A percentile compares a stretch with the other conserved stretches of the same genome.
Evolutionary conservation across 352 stramenopile species (phyloP).

Genomic region (Phytophthora tubulina): DNA sequence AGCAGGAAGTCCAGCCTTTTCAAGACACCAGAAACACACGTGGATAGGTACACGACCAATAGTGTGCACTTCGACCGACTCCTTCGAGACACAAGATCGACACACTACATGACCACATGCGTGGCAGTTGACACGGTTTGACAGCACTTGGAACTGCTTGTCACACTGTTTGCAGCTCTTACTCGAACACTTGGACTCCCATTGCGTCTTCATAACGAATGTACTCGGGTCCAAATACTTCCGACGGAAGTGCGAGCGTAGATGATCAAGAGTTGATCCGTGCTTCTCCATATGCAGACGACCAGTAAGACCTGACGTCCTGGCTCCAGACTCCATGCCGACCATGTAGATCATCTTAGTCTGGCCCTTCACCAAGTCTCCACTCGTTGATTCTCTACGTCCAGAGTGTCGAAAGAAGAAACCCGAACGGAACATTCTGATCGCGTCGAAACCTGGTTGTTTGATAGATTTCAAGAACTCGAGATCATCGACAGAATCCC

Average conservation of each 20-base stretch:
- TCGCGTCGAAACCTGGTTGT: conserved; percentile 23
- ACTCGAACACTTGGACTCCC: conserved; percentile 34
- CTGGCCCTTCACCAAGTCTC: conserved; percentile 13
- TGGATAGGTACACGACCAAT: conserved; percentile 42
- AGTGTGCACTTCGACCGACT: conserved; percentile 41
- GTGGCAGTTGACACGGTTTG: conserved; percentile 51
- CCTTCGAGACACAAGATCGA: conserved; percentile 42
- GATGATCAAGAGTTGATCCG: conserved; percentile 40
- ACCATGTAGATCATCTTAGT: conserved; percentile 72
- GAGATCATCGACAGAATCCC: conserved; percentile 55
- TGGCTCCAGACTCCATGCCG: conserved; percentile 43
- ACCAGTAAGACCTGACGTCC: conserved; percentile 35
- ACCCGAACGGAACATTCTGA: conserved; percentile 57
- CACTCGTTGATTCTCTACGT: conserved; percentile 16
- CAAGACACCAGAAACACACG: conserved; percentile 44
- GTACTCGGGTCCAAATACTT: conserved; percentile 51
- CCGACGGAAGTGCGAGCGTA: conserved; percentile 54
- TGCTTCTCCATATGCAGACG: conserved; percentile 55
- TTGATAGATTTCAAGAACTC: conserved; percentile 25
- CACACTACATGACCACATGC: conserved; percentile 50
- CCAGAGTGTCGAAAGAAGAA: conserved; percentile 52
- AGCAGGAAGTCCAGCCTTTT: conserved; percentile 35
- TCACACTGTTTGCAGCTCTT: conserved; percentile 46
- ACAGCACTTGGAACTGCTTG: conserved; percentile 48
- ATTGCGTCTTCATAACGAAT: conserved; percentile 55